Evolutionary conservation across 257 asterid genomes (phyloP).

Genomic region (Scutellaria minor): DNA sequence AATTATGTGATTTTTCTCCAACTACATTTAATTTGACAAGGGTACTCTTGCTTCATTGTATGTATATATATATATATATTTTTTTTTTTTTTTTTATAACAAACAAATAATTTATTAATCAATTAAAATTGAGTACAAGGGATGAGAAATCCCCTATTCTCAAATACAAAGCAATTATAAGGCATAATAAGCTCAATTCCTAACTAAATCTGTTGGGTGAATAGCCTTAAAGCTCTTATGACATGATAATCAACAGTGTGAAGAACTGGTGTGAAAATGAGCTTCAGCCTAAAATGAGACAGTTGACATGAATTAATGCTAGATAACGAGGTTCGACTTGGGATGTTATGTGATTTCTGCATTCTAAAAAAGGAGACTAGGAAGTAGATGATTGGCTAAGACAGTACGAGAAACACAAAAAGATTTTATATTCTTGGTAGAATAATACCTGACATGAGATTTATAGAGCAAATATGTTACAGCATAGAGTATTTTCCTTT

Average conservation of each 20-base stretch:
- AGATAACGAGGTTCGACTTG: not conserved
- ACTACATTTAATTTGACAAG: conserved; percentile 4
- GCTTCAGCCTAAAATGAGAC: too few relatives aligned
- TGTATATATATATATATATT: not conserved
- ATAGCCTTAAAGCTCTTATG: too few relatives aligned
- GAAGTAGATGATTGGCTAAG: not conserved
- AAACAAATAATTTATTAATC: too few relatives aligned
- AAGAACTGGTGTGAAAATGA: too few relatives aligned
- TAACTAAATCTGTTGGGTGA: too few relatives aligned
- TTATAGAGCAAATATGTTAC: not conserved
- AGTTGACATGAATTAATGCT: not conserved
- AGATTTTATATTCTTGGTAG: not conserved
- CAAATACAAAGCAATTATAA: too few relatives aligned
- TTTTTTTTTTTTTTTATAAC: too few relatives aligned
- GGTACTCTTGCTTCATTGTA: not conserved
- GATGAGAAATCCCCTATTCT: too few relatives aligned
- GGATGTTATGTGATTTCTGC: not conserved
- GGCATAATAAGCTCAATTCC: too few relatives aligned
- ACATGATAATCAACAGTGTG: too few relatives aligned
- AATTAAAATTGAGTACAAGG: too few relatives aligned
- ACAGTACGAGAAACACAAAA: not conserved
- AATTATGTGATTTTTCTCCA: not conserved
- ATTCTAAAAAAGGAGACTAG: not conserved
- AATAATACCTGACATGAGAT: not conserved
- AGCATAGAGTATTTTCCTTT: conserved; percentile 5